Conservation (phyloP, 495 filamentous ascomycete genomes). For the Xylaria acuta region DNA sequence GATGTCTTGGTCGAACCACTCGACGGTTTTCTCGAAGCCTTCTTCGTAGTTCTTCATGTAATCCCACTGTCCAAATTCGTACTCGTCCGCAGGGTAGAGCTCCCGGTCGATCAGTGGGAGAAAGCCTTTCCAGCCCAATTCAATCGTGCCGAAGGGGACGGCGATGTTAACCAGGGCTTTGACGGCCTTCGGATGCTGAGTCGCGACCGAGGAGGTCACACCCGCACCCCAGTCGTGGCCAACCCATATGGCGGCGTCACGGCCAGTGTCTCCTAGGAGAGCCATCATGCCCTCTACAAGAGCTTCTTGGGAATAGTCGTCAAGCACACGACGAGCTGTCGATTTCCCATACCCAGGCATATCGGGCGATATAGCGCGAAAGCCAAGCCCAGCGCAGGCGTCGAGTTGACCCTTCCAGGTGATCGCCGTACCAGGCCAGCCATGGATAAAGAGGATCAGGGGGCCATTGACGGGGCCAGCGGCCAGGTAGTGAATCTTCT, state of each 20-base stretch:
- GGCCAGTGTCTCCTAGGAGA: conserved; percentile 18
- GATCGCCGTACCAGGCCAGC: conserved; percentile 21
- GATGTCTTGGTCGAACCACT: conserved; percentile 18
- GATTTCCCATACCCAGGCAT: conserved; percentile 26
- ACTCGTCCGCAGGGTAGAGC: conserved; percentile 21
- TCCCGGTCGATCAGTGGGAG: conserved; percentile 14
- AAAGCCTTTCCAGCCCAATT: conserved; percentile 18
- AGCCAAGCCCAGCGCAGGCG: conserved; percentile 18
- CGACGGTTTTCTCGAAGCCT: conserved; percentile 19
- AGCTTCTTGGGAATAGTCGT: conserved; percentile 21
- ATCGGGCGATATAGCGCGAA: conserved; percentile 22
- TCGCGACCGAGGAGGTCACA: conserved; percentile 22
- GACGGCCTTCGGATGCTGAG: conserved; percentile 23
- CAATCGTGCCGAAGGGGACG: conserved; percentile 21
- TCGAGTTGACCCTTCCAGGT: conserved; percentile 20
- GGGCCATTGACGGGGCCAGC: conserved; percentile 20
- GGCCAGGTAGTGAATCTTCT: conserved; percentile 28
- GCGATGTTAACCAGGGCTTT: conserved; percentile 21
- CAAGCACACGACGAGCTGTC: conserved; percentile 11
- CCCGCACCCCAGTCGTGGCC: conserved; percentile 29
- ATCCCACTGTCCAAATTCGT: conserved; percentile 26
- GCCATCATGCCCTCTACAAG: conserved; percentile 28
- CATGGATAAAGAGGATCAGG: conserved; percentile 22
- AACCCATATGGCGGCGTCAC: conserved; percentile 26
- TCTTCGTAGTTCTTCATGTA: conserved; percentile 25